These are phyloP conservation scores for Hypericum androsaemum DNA, from an alignment of 345 rosid genomes.

Conservation along the genomic window DNA sequence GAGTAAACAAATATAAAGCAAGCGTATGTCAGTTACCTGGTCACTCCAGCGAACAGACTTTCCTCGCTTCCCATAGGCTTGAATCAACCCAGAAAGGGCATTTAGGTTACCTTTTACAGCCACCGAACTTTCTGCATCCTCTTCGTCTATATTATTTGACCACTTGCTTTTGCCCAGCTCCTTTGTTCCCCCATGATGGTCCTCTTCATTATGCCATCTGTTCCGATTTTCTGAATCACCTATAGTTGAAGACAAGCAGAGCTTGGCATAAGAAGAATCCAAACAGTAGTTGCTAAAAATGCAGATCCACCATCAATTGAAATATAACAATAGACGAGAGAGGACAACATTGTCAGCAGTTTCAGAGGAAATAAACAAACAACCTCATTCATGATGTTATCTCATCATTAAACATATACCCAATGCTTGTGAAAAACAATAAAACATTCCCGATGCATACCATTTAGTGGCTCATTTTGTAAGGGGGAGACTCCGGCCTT, in stretches of 20 bases:
- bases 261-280: no score
- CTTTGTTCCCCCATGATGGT: constrained; percentile 37
- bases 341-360: no score
- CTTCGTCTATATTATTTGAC: constrained; percentile 66
- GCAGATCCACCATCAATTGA: no score
- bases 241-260: constrained; percentile 12
- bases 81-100: constrained; percentile 43
- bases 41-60: constrained; percentile 89
- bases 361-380: no score
- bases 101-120: constrained; percentile 29
- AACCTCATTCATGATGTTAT: no score
- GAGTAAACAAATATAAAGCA: background rate
- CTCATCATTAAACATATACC: background rate
- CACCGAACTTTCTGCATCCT: constrained; percentile 30
- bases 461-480: constrained; percentile 30
- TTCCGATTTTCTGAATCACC: constrained; percentile 26
- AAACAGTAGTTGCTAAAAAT: no score
- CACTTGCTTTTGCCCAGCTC: constrained; percentile 78
- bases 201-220: constrained; percentile 44
- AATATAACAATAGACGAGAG: no score
- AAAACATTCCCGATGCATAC: constrained; percentile 23
- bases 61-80: constrained; percentile 33
- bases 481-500: constrained; percentile 14
- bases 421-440: background rate
- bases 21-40: constrained; percentile 35